Evolutionary conservation across 2,329 filamentous ascomycete species (phyloP), one percentile per base, ranked within the genome.

Genomic region (Trichoderma guizhouense): DNA sequence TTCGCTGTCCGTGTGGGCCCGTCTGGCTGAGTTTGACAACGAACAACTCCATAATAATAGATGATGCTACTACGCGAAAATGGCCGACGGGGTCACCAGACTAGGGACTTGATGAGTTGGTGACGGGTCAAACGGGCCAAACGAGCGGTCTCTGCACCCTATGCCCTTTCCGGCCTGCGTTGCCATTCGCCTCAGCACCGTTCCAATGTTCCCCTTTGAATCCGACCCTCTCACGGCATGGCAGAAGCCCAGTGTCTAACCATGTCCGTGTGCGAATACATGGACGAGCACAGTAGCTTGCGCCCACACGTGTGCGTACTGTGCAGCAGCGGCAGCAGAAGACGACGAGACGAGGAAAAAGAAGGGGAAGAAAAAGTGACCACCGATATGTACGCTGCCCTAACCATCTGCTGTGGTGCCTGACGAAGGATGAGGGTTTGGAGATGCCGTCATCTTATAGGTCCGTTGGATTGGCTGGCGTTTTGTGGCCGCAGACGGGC

Each of bases 21-120:
- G 28, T 69, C 58, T 72, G 69, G 47, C 57, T 71, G 57, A 72
- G 69, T 62, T 72, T 73, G 69, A 72, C 72, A 72, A 69, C 71
- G 71, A 69, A 69, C 60, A 69, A 65, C 71, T 69, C 71, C 71
- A 72, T 72, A 69, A 69, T 65, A 51, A 53, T 60, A 72, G 65
- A 72, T 63, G 47, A 70, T 70, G 58, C 65, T 68, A 70, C 65
- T 68, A 68, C 65, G 55, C 71, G 71, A 69, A 65, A 72, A 69
- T 72, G 65, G 71, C 65, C 65, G 66, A 72, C 66, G 66, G 71
- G 71, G 71, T 72, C 71, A 72, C 70, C 70, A 72, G 70, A 72
- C 70, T 67, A 66, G 70, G 70, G 70, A 65, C 36, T 67, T 67
- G 70, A 68, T 68, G 70, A 72, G 70, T 72, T 72, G 63, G 70